phyloP scores from a whole-genome alignment of 176 grass and related monocot genomes.

The Aechmea fasciata region DNA sequence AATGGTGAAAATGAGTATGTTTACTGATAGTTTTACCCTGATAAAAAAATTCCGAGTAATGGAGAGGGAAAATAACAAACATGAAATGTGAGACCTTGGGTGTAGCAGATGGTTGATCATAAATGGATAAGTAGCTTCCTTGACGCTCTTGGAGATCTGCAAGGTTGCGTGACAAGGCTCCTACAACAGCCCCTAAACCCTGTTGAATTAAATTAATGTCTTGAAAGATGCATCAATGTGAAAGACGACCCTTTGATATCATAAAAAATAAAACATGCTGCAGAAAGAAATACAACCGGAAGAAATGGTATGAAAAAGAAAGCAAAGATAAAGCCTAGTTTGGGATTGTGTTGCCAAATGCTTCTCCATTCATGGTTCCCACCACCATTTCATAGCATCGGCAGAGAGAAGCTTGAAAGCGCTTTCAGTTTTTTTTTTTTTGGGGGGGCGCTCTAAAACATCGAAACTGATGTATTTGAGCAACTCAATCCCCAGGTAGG shows the following conservation, averaged over 20 bases:
- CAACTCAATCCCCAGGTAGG: no score
- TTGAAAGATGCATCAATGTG: conserved; percentile 18
- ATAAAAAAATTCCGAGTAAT: neutral
- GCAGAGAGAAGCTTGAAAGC: no score
- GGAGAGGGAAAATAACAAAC: conserved; percentile 4
- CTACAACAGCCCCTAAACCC: conserved; percentile 84
- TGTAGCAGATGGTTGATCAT: conserved; percentile 67
- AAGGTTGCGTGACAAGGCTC: conserved; percentile 76
- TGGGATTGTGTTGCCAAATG: no score
- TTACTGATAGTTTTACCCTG: conserved; percentile 1
- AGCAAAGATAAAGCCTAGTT: neutral
- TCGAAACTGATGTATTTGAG: no score
- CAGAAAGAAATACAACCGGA: conserved; percentile 18
- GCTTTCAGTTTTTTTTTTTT: no score
- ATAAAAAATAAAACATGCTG: neutral
- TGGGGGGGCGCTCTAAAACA: no score
- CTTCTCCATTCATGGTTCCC: no score
- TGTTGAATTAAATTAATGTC: conserved; percentile 23
- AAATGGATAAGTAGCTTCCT: conserved; percentile 87
- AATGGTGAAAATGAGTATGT: neutral
- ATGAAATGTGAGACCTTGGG: conserved; percentile 44
- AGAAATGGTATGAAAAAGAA: neutral
- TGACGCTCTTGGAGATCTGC: conserved; percentile 69
- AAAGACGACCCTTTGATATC: neutral
- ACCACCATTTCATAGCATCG: no score